A percentile compares a stretch with the other conserved stretches of the same genome.
Evolutionary conservation across 2,329 filamentous ascomycete genomes (phyloP).

Genomic region (Colletotrichum sp.): DNA sequence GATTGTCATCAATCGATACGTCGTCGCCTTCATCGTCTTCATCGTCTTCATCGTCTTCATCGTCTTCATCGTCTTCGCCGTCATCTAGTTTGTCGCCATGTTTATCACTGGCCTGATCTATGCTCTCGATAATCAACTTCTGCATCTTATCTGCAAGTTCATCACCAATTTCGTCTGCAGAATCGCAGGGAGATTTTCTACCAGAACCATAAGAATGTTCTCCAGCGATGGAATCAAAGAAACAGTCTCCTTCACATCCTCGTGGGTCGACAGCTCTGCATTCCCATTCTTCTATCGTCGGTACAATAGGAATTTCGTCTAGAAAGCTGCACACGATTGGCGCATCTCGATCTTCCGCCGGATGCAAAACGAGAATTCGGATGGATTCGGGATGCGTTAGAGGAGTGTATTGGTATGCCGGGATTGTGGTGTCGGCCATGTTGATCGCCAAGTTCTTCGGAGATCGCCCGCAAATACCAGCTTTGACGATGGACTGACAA

Average conservation of each 20-base stretch:
- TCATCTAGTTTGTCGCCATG: too few species aligned
- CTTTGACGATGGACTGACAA: background rate
- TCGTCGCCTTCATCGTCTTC: too few species aligned
- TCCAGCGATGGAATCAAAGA: background rate
- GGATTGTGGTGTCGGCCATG: background rate
- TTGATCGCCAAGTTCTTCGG: fast-evolving
- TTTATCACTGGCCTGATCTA: too few species aligned
- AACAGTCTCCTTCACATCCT: background rate
- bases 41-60: too few species aligned
- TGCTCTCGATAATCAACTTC: fast-evolving
- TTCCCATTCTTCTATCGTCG: background rate
- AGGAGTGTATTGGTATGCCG: background rate
- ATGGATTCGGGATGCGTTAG: background rate
- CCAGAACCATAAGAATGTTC: fast-evolving
- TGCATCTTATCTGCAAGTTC: background rate
- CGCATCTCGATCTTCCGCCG: background rate
- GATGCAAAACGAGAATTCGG: background rate
- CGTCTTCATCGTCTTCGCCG: too few species aligned
- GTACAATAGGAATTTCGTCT: fast-evolving
- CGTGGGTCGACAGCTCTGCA: background rate
- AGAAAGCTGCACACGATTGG: background rate
- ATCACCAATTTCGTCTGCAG: background rate
- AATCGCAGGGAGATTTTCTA: fast-evolving
- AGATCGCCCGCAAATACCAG: fast-evolving
- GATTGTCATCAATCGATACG: too few species aligned